Base-by-base conservation (phyloP, 768 basidiomycete genomes). In the Trametes elegans region DNA sequence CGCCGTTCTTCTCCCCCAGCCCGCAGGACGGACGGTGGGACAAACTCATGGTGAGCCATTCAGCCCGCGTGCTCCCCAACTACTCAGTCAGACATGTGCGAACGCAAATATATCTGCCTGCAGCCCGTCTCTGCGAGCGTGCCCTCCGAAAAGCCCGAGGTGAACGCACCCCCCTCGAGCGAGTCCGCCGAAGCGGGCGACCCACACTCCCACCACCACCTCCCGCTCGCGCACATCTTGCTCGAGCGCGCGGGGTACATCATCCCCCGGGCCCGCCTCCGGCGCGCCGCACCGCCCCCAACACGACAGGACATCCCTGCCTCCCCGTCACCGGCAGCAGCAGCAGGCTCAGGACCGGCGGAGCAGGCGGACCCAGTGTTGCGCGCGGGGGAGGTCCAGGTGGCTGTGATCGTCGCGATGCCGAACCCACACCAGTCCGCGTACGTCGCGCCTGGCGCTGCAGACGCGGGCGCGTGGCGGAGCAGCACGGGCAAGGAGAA, bases 401-500 rank as follows among this genome's bases (percentile, higher is more conserved):
- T 85, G 10, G 76, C 81, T 16, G 79, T 84, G 3, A 70, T 85
- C 54, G 73, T 85, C 40, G 74, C 77, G 16, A 84, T 84, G 83
- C 83, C 84, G 2, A 69, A 74, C 16, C 71, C 68, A 16, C 67
- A 61, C 16, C 64, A 60, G 26, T 53, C 63, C 24, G 59, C 53
- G 40, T 49, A 51, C 38, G 44, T 52, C 16, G 27, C 57, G 18
- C 51, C 51, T 5, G 11, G 18, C 21, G 24, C 41, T 16, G 28
- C 28, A 27, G 27, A 27, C 21, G 24, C 24, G 24, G 3, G 28
- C 45, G 45, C n/a, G 13, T 7, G 29, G 32, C 27, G 31, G 51
- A 34, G 50, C 31, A 38, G 39, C 49, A 34, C 9, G 29, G 43
- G 40, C 23, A 65, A 69, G 60, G 66, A 63, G 21, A 66, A 66